Evolutionary conservation across 345 rosid species (phyloP).

Genomic region (Garcia nutans): DNA sequence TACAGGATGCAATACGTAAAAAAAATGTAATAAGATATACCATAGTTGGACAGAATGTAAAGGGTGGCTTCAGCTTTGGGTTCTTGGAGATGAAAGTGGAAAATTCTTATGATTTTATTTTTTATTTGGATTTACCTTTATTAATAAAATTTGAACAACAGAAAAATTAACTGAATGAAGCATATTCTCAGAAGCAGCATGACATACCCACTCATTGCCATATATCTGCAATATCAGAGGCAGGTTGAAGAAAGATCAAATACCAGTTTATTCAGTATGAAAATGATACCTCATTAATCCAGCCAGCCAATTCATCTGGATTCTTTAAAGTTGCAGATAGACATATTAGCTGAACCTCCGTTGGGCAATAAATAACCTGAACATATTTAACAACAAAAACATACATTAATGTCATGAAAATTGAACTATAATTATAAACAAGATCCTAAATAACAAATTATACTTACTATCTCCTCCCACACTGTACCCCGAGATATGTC

Average conservation of each 20-base stretch:
- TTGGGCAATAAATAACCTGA: constrained; percentile 94
- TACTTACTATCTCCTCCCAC: constrained; percentile 49
- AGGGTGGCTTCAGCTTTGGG: background rate
- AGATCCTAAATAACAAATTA: background rate
- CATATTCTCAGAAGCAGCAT: background rate
- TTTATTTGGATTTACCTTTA: too few relatives aligned
- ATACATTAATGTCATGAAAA: background rate
- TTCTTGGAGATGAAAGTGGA: too few relatives aligned
- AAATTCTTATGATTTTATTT: too few relatives aligned
- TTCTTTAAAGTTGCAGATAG: constrained; percentile 95
- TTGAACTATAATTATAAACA: background rate
- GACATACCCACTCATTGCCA: background rate
- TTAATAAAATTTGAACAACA: too few relatives aligned
- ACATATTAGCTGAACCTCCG: constrained; percentile 85
- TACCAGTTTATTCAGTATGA: constrained; percentile 1
- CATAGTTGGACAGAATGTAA: background rate
- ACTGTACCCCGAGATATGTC: constrained; percentile 90
- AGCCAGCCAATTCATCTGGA: constrained; percentile 92
- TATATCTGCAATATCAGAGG: background rate
- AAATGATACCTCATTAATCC: constrained; percentile 80
- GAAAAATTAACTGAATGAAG: background rate
- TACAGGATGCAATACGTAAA: background rate
- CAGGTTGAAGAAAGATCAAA: constrained; percentile 1
- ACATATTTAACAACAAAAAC: constrained; percentile 9
- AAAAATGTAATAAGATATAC: background rate